Percentiles rank a stretch among this genome's conserved stretches.
phyloP scores from a whole-genome alignment of 2,329 filamentous ascomycete species.

The Clonostachys solani region DNA sequence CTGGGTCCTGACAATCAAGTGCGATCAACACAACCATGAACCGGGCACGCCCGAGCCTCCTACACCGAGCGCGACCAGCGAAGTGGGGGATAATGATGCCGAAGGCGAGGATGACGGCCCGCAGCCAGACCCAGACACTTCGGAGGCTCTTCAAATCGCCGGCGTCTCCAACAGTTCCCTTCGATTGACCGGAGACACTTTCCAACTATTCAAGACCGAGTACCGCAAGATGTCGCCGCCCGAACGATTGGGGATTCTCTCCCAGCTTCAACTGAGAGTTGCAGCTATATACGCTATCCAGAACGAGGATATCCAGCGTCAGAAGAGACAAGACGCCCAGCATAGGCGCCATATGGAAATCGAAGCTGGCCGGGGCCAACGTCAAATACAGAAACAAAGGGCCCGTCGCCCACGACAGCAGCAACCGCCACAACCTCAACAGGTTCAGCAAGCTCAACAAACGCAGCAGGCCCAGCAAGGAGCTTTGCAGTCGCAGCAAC shows the following conservation, averaged over 20 bases:
- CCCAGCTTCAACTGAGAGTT: slow-evolving; percentile 33
- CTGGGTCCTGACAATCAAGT: slow-evolving; percentile 38
- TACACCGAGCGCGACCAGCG: slow-evolving; percentile 22
- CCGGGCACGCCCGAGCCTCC: slow-evolving; percentile 36
- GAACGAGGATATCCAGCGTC: slow-evolving; percentile 36
- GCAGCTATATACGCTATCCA: slow-evolving; percentile 39
- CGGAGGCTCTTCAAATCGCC: slow-evolving; percentile 29
- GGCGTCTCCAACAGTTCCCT: slow-evolving; percentile 30
- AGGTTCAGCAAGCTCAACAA: slow-evolving; percentile 7
- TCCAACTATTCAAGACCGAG: slow-evolving; percentile 36
- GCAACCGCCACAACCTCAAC: slow-evolving; percentile 12
- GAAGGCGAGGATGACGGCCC: slow-evolving; percentile 11
- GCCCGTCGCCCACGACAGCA: slow-evolving; percentile 9
- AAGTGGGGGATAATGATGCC: slow-evolving; percentile 23
- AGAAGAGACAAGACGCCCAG: slow-evolving; percentile 29
- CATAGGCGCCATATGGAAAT: slow-evolving; percentile 30
- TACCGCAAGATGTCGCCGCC: slow-evolving; percentile 35
- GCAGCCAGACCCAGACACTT: slow-evolving; percentile 26
- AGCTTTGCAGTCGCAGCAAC: no score
- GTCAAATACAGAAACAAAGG: slow-evolving; percentile 14
- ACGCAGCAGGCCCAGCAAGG: slow-evolving; percentile 9
- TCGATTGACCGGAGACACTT: slow-evolving; percentile 35
- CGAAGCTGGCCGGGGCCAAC: slow-evolving; percentile 21
- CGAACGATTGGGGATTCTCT: slow-evolving; percentile 29
- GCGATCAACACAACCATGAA: slow-evolving; percentile 39